Evolutionary conservation across 129 eudicot genomes (phyloP), one percentile per base, ranked within the genome.

Genomic region (Tanacetum coccineum): DNA sequence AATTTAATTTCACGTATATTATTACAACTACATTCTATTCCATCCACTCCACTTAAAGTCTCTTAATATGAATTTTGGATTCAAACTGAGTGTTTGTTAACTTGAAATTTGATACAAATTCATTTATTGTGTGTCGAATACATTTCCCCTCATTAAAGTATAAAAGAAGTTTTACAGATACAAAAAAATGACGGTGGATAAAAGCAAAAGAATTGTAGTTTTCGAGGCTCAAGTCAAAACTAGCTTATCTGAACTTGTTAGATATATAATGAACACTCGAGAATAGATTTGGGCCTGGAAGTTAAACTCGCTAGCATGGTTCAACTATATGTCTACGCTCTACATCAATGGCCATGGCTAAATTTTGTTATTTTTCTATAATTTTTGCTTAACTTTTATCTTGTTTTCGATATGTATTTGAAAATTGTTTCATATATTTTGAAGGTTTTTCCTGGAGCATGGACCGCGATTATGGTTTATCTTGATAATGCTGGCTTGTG

Each of bases 401-500:
- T 32, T 36, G 42, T 36, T 58, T 66, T 20, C 26, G 42, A 56
- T 18, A 55, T 46, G 40, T 58, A 11, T 58, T 1, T 25, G 19
- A 58, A 4, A 17, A 4, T 26, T 5, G 18, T 7, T n/a, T 36
- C 9, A 12, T 63, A 18, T 36, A 1, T 69, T 13, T 73, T 70
- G 28, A 81, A 93, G 98, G 98, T 93, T 48, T 93, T 88, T 57
- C 95, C 98, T 32, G 95, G 86, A 71, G 96, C 96, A 48, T 93
- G 98, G 96, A 86, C 98, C 0, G 95, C 98, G 2, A 84, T 93
- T 76, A 28, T 93, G 80, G 92, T 93, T 39, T 84, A 82, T 40
- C 89, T 93, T 51, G 98, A 93, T 61, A 93, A 86, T 66, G 88
- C 86, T 19, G 98, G 98, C 12, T 79, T 93, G 59, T 93, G 98